Evolutionary conservation across 177 flowering plant species (phyloP).

Genomic region (Tripterygium wilfordii): DNA sequence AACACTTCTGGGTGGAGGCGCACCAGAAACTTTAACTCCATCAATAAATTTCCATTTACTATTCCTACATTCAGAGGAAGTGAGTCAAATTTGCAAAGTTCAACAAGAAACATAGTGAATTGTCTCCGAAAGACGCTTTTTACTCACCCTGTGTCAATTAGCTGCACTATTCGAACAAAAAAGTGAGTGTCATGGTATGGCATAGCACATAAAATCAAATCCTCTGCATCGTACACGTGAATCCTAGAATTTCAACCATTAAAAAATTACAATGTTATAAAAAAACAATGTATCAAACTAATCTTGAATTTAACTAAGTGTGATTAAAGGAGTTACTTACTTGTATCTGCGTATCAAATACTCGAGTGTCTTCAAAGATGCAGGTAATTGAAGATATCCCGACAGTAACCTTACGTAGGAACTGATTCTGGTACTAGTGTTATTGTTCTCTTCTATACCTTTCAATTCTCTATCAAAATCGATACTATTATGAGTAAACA

Average conservation of each 20-base stretch:
- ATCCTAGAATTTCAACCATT: constrained; percentile 39
- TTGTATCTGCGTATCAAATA: constrained; percentile 85
- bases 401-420: constrained; percentile 69
- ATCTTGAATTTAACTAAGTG: too few relatives aligned
- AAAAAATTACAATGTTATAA: background rate
- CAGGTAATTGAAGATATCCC: constrained; percentile 49
- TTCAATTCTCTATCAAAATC: constrained; percentile 73
- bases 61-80: constrained; percentile 37
- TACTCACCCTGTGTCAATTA: constrained; percentile 58
- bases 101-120: too few relatives aligned
- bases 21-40: constrained; percentile 81
- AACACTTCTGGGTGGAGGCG: constrained; percentile 81
- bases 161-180: constrained; percentile 80
- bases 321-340: constrained; percentile 28
- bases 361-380: constrained; percentile 74
- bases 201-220: constrained; percentile 68
- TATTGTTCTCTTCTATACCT: constrained; percentile 58
- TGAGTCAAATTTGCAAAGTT: too few relatives aligned
- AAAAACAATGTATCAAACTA: too few relatives aligned
- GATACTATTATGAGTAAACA: constrained; percentile 65
- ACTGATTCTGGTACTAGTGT: constrained; percentile 39
- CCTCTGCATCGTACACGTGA: constrained; percentile 70
- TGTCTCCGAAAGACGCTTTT: background rate
- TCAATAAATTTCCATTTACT: constrained; percentile 80
- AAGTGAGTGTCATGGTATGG: constrained; percentile 89